Evolutionary conservation across 2,329 filamentous ascomycete genomes (phyloP).

Genomic region (Epichloe sylvatica): DNA sequence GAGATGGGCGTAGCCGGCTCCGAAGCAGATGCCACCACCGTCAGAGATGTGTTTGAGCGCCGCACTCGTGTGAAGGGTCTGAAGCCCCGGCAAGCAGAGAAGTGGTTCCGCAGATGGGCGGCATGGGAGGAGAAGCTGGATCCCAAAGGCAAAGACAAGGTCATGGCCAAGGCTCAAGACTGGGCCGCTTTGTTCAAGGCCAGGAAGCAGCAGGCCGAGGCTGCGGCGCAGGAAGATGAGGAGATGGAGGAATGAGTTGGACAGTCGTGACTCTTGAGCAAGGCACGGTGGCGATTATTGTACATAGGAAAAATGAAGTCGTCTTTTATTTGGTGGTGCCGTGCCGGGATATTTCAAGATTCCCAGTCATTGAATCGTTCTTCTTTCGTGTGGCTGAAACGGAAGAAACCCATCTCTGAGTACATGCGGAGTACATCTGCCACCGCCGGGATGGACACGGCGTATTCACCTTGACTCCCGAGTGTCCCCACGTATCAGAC

Average conservation of each 20-base stretch:
- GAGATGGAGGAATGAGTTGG: constrained; percentile 10
- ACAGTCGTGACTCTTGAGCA: no score
- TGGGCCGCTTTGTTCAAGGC: constrained; percentile 46
- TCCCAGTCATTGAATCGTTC: constrained; percentile 41
- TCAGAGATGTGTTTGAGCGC: constrained; percentile 71
- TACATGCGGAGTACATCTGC: no score
- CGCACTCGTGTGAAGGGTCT: constrained; percentile 55
- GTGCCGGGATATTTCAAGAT: no score
- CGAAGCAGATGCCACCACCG: constrained; percentile 38
- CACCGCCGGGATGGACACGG: no score
- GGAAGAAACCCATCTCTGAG: no score
- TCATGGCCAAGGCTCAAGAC: constrained; percentile 56
- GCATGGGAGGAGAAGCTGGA: constrained; percentile 71
- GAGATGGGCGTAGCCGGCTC: constrained; percentile 50
- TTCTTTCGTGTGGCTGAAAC: no score
- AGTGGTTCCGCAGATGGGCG: constrained; percentile 85
- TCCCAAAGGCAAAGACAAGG: constrained; percentile 50
- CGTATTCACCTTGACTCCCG: no score
- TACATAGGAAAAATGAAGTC: no score
- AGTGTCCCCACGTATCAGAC: no score
- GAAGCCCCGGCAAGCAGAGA: constrained; percentile 70
- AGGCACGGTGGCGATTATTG: no score
- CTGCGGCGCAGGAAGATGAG: constrained; percentile 20
- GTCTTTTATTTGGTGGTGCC: no score
- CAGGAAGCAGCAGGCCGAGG: constrained; percentile 27